A percentile compares a stretch with the other conserved stretches of the same genome.
Conservation (phyloP, 2,329 filamentous ascomycete species). For the Xylaria sp. region DNA sequence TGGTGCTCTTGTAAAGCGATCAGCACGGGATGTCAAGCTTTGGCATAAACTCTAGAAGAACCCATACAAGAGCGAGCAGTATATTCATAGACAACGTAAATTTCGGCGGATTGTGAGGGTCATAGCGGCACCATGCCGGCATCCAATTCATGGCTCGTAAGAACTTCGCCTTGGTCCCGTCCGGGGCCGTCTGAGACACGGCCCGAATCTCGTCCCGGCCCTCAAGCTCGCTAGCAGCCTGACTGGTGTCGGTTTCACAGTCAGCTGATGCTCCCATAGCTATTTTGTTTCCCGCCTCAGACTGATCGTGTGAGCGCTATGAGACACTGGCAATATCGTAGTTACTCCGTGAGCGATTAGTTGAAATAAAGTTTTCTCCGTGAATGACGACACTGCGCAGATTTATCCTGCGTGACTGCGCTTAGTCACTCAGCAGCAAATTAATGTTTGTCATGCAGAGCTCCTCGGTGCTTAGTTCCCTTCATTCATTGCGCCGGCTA, state of each 20-base stretch:
- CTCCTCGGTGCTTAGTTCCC: not conserved
- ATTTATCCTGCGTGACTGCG: not conserved
- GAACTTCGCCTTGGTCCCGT: constrained; percentile 33
- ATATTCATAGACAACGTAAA: constrained; percentile 77
- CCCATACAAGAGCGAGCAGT: constrained; percentile 70
- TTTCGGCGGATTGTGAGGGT: constrained; percentile 70
- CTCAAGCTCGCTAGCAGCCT: not conserved
- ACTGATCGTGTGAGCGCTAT: not conserved
- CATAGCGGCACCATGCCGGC: constrained; percentile 74
- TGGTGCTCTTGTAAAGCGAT: constrained; percentile 49
- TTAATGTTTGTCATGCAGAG: not conserved
- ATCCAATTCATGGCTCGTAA: constrained; percentile 62
- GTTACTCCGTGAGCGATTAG: not conserved
- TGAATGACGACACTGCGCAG: constrained; percentile 10
- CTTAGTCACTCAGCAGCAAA: not conserved
- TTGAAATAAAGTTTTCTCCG: constrained; percentile 14
- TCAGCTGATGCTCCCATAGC: not conserved
- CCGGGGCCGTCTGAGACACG: not conserved
- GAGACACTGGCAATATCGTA: not conserved
- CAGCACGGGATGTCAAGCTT: constrained; percentile 3
- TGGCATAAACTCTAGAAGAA: not conserved
- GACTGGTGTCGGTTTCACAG: not conserved
- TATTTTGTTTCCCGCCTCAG: constrained; percentile 4
- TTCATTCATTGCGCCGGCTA: not conserved
- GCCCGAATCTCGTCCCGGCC: constrained; percentile 1